Base-by-base conservation (phyloP, 179 eudicot species). In the Drosera spatulata region DNA sequence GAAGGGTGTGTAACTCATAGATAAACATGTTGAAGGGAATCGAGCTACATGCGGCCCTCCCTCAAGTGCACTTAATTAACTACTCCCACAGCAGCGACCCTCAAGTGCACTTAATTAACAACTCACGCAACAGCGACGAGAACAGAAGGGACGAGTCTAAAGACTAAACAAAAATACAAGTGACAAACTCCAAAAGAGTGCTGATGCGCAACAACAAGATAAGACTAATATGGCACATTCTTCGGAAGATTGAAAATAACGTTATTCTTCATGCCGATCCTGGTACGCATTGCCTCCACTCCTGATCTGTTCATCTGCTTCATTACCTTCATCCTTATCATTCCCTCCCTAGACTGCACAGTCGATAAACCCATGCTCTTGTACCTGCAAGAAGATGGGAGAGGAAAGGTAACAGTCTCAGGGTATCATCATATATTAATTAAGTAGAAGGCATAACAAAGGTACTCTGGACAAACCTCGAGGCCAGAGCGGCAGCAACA, bases 201-300 rank as follows among this genome's bases (percentile, higher is more conserved):
- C 49, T 45, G 7, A 45, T 45, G 49, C 8, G 8, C 8, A 6
- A 45, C 49, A 53, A 53, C 2, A 43, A 38, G 44, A 39, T 7
- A 46, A 60, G 60, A 66, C 73, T 86, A 91, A 74, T 91, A 49
- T 2, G 96, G 69, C 47, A 77, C 84, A 53, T 91, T 91, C 41
- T 78, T 91, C 9, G 96, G 98, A 59, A 88, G 95, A 58, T 91
- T 91, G 45, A 79, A 79, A 53, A 88, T 86, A 59, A 84, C 87
- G 53, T 91, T 91, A 59, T 82, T 91, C 79, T 88, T 91, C 83
- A 88, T 88, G 53, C 96, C 96, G 2, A 91, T 84, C 79, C 79
- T 86, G n/a, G 77, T 66, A 41, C 84, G 77, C 98, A 91, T 88
- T 13, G 71, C 74, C 62, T 86, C 93, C 51, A 79, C 88, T 11